Evolutionary conservation across 257 asterid species (phyloP).

Genomic region (Catharanthus roseus): DNA sequence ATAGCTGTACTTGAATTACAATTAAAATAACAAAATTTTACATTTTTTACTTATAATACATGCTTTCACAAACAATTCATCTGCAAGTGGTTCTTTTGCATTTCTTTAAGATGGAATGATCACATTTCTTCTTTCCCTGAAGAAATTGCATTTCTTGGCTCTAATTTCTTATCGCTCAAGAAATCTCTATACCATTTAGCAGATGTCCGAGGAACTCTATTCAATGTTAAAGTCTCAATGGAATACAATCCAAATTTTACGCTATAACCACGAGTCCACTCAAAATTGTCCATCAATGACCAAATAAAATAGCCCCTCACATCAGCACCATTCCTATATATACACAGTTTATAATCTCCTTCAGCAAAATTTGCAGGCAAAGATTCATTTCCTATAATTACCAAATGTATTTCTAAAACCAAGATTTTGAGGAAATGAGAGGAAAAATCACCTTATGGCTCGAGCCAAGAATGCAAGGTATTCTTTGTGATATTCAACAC

Average conservation of each 20-base stretch:
- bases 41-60: no score
- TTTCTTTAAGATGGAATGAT: no score
- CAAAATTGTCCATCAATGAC: constrained; percentile 76
- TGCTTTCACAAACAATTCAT: no score
- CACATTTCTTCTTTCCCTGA: not conserved
- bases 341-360: not conserved
- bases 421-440: not conserved
- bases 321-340: constrained; percentile 58
- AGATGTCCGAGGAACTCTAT: constrained; percentile 56
- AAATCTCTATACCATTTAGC: constrained; percentile 59
- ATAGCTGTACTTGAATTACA: no score
- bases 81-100: no score
- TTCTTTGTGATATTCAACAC: constrained; percentile 44
- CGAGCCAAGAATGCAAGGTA: constrained; percentile 57
- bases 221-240: constrained; percentile 34
- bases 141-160: not conserved
- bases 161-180: constrained; percentile 26
- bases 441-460: constrained; percentile 49
- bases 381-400: no score
- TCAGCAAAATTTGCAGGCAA: not conserved
- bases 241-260: constrained; percentile 50
- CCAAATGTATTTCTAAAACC: not conserved
- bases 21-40: no score
- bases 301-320: constrained; percentile 73
- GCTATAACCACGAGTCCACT: constrained; percentile 51